Evolutionary conservation across 73 alveolate genomes (phyloP), one percentile per base, ranked within the genome.

Genomic region (Paramecium octaurelia): DNA sequence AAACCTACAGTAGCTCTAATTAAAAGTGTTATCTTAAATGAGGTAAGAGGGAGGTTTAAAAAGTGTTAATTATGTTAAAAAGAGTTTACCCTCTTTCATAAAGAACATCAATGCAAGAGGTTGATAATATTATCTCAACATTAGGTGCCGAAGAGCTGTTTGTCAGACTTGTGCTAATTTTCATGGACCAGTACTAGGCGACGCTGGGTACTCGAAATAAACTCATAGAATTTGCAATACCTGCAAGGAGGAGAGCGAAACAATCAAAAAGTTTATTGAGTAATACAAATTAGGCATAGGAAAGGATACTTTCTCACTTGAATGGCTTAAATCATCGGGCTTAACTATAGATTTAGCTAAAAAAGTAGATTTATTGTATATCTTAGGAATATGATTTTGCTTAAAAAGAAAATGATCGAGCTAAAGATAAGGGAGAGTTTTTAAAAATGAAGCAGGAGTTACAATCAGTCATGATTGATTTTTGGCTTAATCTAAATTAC

Each of bases 101-200:
- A 12, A 0, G 84, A 64, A 27, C 84, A 64, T 27, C 46, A 64
- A 24, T 64, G 84, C 27, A 64, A 64, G 27, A 64, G 84, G 84
- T 64, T 24, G 0, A 3, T 8, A 14, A 0, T 4, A 18, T 24
- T 14, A 36, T n/a, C 42, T 36, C n/a, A 6, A 36, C 20, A 16
- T 27, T 80, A 80, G 91, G 48, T 80, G 91, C 23, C 48, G 57
- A 35, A 16, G 91, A 18, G 50, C 73, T 4, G 75, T 80, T 27
- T 80, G 91, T 80, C 14, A 80, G 18, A 18, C 43, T 8, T 80
- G 91, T 43, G 20, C 76, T 18, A 16, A 40, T 6, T 48, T 20
- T 40, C 38, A 80, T 43, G 34, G 50, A 20, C 14, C 9, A 20
- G 20, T 38, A 16, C 29, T 12, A 44, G 20, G 21, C 27, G 46